Base-by-base conservation (phyloP, 2,329 filamentous ascomycete species). In the Fragosphaeria purpurea region DNA sequence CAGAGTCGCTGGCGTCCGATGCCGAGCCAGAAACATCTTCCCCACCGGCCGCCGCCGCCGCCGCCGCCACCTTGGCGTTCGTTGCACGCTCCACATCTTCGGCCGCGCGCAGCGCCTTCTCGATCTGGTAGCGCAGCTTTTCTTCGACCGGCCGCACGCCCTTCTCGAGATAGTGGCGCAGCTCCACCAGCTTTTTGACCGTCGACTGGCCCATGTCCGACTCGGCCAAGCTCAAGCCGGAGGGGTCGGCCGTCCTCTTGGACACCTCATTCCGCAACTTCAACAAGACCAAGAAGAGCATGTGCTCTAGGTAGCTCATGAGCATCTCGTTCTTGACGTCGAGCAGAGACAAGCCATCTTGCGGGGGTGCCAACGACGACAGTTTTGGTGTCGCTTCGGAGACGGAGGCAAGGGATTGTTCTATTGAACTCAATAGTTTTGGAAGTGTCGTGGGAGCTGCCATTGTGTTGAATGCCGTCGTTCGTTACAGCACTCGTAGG, bases 271-370 rank as follows among this genome's bases (percentile, higher is more conserved):
- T 80, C 52, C 87, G 81, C 22, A 97, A 67, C 62, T 94, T 91
- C 39, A 94, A 68, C 2, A 95, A 72, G 43, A 95, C 85, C 41
- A 95, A 72, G 59, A 95, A 95, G 43, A 93, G 87, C 4, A 97
- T 80, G 61, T 95, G 94, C 62, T 98, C 91, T 0, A 98, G 75
- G 67, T 98, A 98, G 4, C 91, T 91, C 40, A 98, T 82, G 13
- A 98, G 82, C n/a, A 98, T 77, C 64, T 98, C 93, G 68, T 94
- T 97, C 71, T 98, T 98, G 57, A 88, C 82, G 63, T 97, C 89
- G 61, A 98, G 83, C 1, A 98, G 80, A 0, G 93, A 96, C 52
- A 98, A 93, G 62, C 93, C 91, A 60, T 95, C 82, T 56, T 83
- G 76, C 1, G 86, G 84, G n/a, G 86, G 80, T 46, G 85, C 71